Conservation (phyloP, 1,139 yeast genomes). For the Spencermartinsiella ligniputridi region DNA sequence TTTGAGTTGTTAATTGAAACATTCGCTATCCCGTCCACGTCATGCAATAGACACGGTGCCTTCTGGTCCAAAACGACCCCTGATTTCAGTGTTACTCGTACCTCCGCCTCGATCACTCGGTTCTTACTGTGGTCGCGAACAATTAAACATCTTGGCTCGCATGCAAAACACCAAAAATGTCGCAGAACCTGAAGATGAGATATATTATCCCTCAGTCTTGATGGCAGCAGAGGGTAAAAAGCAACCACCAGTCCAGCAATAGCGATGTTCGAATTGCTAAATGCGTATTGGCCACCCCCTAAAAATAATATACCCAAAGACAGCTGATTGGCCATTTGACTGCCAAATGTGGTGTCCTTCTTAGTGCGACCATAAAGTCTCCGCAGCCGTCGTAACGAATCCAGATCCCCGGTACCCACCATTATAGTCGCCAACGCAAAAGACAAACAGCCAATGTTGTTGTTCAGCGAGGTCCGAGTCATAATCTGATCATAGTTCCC, state of each 20-base stretch:
- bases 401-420: slow-evolving; percentile 92
- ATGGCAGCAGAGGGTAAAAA: slow-evolving; percentile 69
- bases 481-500: slow-evolving; percentile 57
- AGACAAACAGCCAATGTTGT: slow-evolving; percentile 56
- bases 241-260: slow-evolving; percentile 72
- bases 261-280: slow-evolving; percentile 59
- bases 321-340: slow-evolving; percentile 73
- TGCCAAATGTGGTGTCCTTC: slow-evolving; percentile 54
- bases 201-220: slow-evolving; percentile 37
- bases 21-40: slow-evolving; percentile 42
- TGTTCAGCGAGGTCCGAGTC: slow-evolving; percentile 52
- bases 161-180: slow-evolving; percentile 87
- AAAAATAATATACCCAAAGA: slow-evolving; percentile 83
- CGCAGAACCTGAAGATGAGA: slow-evolving; percentile 80
- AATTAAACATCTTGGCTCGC: slow-evolving; percentile 74
- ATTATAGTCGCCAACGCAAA: slow-evolving; percentile 67
- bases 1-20: slow-evolving; percentile 43
- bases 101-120: slow-evolving; percentile 40
- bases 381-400: slow-evolving; percentile 67
- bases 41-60: slow-evolving; percentile 69
- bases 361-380: slow-evolving; percentile 57
- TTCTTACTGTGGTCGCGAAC: slow-evolving; percentile 57
- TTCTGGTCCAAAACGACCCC: slow-evolving; percentile 34
- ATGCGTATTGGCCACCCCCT: slow-evolving; percentile 91
- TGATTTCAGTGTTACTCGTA: slow-evolving; percentile 42